phyloP scores from a whole-genome alignment of 345 rosid genomes.

The Syzygium grande region DNA sequence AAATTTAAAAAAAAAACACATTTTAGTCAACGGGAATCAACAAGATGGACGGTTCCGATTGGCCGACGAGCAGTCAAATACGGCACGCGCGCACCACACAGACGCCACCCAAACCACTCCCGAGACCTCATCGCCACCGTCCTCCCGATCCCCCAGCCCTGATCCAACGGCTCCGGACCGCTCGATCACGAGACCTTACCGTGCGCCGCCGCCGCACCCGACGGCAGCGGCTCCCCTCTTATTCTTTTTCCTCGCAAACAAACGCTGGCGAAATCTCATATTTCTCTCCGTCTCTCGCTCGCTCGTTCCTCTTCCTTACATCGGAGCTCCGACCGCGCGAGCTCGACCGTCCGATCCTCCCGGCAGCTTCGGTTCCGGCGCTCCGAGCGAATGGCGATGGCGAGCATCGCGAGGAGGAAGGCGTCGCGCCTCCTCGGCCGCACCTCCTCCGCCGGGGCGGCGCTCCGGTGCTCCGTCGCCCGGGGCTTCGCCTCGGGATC shows the following conservation, averaged over 20 bases:
- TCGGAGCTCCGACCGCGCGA: not conserved
- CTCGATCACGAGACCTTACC: not conserved
- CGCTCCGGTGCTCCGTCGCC: slow-evolving; percentile 47
- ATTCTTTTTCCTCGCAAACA: not conserved
- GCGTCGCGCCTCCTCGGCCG: slow-evolving; percentile 40
- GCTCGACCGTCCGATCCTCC: not conserved
- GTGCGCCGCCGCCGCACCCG: not conserved
- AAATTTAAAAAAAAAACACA: not conserved
- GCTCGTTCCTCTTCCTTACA: not conserved
- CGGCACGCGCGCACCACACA: not conserved
- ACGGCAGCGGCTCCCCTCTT: not conserved
- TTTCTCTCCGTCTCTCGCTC: not conserved
- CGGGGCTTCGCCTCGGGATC: slow-evolving; percentile 85
- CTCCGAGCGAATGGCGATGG: slow-evolving; percentile 59
- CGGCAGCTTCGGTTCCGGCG: not conserved
- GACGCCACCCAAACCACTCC: not conserved
- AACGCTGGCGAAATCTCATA: not conserved
- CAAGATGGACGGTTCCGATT: not conserved
- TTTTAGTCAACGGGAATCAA: not conserved
- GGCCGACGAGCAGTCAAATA: not conserved
- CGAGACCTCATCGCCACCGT: not conserved
- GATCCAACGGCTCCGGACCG: not conserved
- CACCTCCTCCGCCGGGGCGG: slow-evolving; percentile 17
- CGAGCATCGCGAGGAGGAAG: slow-evolving; percentile 77
- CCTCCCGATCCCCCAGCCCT: not conserved